Conservation (phyloP, 257 asterid genomes). For the Gentiana straminea region DNA sequence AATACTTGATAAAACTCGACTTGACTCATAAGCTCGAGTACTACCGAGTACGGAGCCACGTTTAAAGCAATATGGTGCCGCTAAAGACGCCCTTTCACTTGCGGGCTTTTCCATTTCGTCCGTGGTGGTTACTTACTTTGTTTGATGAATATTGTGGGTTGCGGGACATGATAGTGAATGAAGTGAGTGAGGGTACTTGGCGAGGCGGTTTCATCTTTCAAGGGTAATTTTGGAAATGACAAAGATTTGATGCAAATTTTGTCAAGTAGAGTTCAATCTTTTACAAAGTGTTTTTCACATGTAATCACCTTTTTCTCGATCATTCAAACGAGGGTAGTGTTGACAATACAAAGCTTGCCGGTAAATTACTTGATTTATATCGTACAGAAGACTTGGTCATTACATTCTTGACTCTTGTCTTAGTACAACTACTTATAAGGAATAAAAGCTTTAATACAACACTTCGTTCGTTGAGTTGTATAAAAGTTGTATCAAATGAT, state of each 20-base stretch:
- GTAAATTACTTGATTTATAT: conserved; percentile 62
- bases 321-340: conserved; percentile 26
- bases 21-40: too few relatives aligned
- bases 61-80: too few relatives aligned
- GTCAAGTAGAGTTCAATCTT: conserved; percentile 30
- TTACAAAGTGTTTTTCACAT: conserved; percentile 42
- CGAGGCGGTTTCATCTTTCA: conserved; percentile 38
- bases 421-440: neutral
- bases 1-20: too few relatives aligned
- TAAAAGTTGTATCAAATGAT: too few relatives aligned
- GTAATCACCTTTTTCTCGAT: neutral
- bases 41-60: too few relatives aligned
- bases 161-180: conserved; percentile 74
- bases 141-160: neutral
- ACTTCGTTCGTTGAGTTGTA: too few relatives aligned
- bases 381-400: conserved; percentile 85
- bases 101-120: too few relatives aligned
- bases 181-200: conserved; percentile 42
- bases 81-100: too few relatives aligned
- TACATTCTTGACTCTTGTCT: conserved; percentile 55
- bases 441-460: too few relatives aligned
- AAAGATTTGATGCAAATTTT: conserved; percentile 29
- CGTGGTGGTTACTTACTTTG: too few relatives aligned
- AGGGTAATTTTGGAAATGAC: conserved; percentile 26
- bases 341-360: conserved; percentile 30